Base-by-base conservation (phyloP, 768 basidiomycete genomes). In the Lentinula sp. region DNA sequence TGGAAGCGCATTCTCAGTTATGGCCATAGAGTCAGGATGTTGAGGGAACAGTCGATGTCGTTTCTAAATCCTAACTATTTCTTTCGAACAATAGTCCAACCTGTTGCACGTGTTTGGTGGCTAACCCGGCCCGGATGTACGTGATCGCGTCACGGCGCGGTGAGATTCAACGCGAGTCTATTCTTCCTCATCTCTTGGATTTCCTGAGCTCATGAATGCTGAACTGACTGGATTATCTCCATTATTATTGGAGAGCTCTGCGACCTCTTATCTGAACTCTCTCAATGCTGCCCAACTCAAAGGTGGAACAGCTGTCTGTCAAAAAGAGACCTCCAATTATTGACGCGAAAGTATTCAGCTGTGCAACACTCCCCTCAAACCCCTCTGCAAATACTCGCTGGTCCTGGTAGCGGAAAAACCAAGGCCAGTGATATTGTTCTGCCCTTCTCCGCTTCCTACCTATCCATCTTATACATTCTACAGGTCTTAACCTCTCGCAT, bases 341-440 rank as follows among this genome's bases (percentile, higher is more conserved):
- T 61, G 60, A 61, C 41, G 36, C 8, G 53, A 23, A 20, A 48
- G 20, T 56, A 15, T 37, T 52, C 57, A 91, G 91, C 91, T 61
- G 90, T 91, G 7, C 76, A 80, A 57, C 85, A 87, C 69, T 74
- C 81, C 3, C 86, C 88, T 10, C 63, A 76, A 18, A 71, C 79
- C 45, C 87, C 91, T 1, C 73, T 92, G 5, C 91, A 94, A 71
- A 91, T 94, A 50, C 76, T 94, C 1, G 91, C 91, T 45, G 91
- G 91, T 8, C 91, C 91, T 13, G 83, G 82, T 1, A 82, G 89
- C 66, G 91, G 89, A 23, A 88, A 88, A 69, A 88, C 87, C 0
- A 86, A 82, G 71, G 85, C 76, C 57, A 9, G 20, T 18, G 46
- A n/a, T n/a, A 8, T 32, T n/a, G 35, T 13, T 4, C 54, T 43